Conservation (phyloP, 2,329 filamentous ascomycete species). For the Aureobasidium sp. region DNA sequence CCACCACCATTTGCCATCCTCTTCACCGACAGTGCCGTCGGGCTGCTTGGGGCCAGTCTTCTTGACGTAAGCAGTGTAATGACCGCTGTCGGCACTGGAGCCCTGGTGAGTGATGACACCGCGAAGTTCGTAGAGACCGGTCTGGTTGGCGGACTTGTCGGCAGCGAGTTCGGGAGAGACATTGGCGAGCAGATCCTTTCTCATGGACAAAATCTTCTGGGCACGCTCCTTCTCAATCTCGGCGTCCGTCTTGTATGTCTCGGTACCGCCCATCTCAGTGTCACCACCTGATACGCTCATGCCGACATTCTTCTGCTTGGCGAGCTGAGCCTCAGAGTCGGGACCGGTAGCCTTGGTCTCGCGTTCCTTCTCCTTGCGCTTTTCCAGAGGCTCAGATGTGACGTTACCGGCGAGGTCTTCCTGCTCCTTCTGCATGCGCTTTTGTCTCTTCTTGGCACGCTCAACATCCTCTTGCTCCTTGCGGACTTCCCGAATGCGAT, state of each 20-base stretch:
- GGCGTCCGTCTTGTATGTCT: conserved; percentile 91
- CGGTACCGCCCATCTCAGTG: conserved; percentile 65
- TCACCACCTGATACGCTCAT: conserved; percentile 51
- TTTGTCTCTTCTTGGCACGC: conserved; percentile 84
- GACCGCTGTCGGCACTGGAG: conserved; percentile 90
- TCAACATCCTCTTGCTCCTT: conserved; percentile 95
- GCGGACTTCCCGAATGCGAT: conserved; percentile 89
- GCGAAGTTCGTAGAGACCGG: conserved; percentile 87
- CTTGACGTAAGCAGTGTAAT: conserved; percentile 98
- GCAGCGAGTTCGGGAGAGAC: conserved; percentile 67
- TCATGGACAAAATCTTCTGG: conserved; percentile 66
- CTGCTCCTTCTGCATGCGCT: conserved; percentile 55
- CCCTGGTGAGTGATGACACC: conserved; percentile 96
- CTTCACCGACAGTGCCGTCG: conserved; percentile 67
- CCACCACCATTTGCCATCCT: conserved; percentile 99
- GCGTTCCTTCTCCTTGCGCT: conserved; percentile 80
- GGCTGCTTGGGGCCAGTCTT: conserved; percentile 69
- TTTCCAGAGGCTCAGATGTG: conserved; percentile 65
- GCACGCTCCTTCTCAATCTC: conserved; percentile 82
- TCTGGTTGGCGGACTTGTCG: conserved; percentile 83
- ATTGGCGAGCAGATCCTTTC: conserved; percentile 78
- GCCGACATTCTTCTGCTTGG: conserved; percentile 40
- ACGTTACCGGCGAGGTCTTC: conserved; percentile 38
- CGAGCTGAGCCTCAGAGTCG: conserved; percentile 37
- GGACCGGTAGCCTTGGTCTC: conserved; percentile 28